These are phyloP conservation scores for Lentinula aciculospora DNA, from an alignment of 768 basidiomycete genomes.

Conservation along the genomic window DNA sequence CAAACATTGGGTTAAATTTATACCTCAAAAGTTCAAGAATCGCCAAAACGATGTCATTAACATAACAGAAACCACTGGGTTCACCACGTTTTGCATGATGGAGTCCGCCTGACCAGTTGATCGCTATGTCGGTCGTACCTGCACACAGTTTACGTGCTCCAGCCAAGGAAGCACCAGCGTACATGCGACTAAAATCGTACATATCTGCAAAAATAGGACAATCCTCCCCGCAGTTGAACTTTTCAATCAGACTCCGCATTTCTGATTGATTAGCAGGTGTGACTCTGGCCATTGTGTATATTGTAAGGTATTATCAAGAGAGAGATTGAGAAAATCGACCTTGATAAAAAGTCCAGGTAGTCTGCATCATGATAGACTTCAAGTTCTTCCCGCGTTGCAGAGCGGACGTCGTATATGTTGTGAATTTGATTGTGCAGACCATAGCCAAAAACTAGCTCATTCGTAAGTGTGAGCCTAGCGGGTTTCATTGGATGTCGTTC, in stretches of 20 bases:
- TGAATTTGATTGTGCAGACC: slow-evolving; percentile 95
- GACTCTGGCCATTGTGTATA: slow-evolving; percentile 46
- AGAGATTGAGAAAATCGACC: slow-evolving; percentile 37
- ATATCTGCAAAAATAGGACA: slow-evolving; percentile 95
- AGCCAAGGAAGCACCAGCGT: slow-evolving; percentile 87
- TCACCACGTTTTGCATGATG: slow-evolving; percentile 98
- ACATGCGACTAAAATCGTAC: slow-evolving; percentile 93
- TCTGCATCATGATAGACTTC: slow-evolving; percentile 91
- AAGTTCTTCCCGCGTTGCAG: slow-evolving; percentile 86
- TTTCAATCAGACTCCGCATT: slow-evolving; percentile 75
- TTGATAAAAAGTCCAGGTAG: slow-evolving; percentile 93
- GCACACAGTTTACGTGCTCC: slow-evolving; percentile 84
- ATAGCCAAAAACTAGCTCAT: slow-evolving; percentile 92
- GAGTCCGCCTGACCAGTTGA: slow-evolving; percentile 98
- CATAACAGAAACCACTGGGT: slow-evolving; percentile 97
- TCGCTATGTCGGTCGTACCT: slow-evolving; percentile 90
- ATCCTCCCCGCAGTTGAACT: slow-evolving; percentile 94
- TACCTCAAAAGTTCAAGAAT: slow-evolving; percentile 90
- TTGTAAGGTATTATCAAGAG: not conserved
- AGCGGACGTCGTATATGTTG: slow-evolving; percentile 81
- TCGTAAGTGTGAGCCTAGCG: slow-evolving; percentile 91
- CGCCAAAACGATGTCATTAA: slow-evolving; percentile 94
- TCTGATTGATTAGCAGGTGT: slow-evolving; percentile 65
- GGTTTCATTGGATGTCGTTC: slow-evolving; percentile 99
- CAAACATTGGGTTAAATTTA: not conserved